Evolutionary conservation across 768 basidiomycete genomes (phyloP).

Genomic region (Amanita phalloides): DNA sequence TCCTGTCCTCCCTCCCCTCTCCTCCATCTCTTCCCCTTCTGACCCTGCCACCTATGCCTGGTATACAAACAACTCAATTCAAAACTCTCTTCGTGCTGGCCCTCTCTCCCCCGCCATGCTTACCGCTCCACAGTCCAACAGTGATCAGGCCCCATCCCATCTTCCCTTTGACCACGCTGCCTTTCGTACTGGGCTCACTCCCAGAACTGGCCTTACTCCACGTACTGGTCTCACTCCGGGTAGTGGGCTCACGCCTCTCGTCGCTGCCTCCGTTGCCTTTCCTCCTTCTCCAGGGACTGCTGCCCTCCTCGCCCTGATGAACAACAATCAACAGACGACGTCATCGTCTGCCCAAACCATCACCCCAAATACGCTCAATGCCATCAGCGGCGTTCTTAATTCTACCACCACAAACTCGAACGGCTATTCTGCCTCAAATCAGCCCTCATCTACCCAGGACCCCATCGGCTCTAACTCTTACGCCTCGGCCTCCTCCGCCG

Average conservation of each 20-base stretch:
- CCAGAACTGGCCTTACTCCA: constrained; percentile 75
- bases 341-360: constrained; percentile 37
- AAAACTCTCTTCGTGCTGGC: constrained; percentile 82
- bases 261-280: constrained; percentile 64
- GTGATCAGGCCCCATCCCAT: constrained; percentile 30
- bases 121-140: constrained; percentile 62
- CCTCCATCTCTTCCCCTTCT: constrained; percentile 64
- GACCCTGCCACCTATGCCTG: constrained; percentile 52
- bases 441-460: constrained; percentile 13
- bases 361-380: constrained; percentile 69
- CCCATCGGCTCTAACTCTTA: constrained; percentile 17
- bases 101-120: constrained; percentile 97
- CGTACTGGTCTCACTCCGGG: constrained; percentile 72
- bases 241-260: constrained; percentile 73
- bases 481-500: constrained; percentile 40
- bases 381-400: constrained; percentile 71
- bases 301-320: constrained; percentile 88
- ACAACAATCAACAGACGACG: constrained; percentile 33
- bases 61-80: constrained; percentile 44
- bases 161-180: constrained; percentile 57
- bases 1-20: constrained; percentile 74
- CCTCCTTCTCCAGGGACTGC: constrained; percentile 86
- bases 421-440: constrained; percentile 32
- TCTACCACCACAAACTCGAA: constrained; percentile 44
- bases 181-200: constrained; percentile 84